A percentile compares a stretch with the other conserved stretches of the same genome.
Evolutionary conservation across 306 rosid genomes (phyloP).

Genomic region (Begonia fuchsioides): DNA sequence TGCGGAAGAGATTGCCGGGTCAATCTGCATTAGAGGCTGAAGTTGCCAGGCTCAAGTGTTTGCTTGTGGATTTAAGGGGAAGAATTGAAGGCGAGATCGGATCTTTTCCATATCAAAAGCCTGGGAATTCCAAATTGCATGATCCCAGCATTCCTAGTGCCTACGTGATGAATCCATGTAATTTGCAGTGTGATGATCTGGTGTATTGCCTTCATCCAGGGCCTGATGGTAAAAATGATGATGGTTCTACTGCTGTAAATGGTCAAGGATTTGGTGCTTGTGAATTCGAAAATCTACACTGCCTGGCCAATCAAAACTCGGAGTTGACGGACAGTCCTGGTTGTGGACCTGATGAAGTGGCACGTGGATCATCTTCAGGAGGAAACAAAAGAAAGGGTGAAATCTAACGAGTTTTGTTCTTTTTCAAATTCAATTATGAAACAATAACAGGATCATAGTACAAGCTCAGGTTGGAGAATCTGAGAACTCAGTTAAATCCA

Average conservation of each 20-base stretch:
- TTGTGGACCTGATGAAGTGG: constrained; percentile 33
- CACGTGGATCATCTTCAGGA: constrained; percentile 27
- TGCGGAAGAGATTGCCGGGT: constrained; percentile 74
- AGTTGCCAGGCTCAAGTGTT: constrained; percentile 79
- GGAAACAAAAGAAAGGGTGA: constrained; percentile 26
- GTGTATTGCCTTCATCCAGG: constrained; percentile 52
- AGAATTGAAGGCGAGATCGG: constrained; percentile 98
- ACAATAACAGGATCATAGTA: no score
- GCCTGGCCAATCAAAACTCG: constrained; percentile 43
- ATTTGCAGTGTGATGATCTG: constrained; percentile 71
- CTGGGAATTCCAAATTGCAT: constrained; percentile 24
- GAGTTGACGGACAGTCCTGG: constrained; percentile 41
- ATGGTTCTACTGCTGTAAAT: constrained; percentile 17
- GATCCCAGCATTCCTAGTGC: constrained; percentile 25
- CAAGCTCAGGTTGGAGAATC: no score
- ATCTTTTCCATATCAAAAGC: constrained; percentile 85
- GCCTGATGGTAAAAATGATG: constrained; percentile 41
- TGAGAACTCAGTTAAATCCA: no score
- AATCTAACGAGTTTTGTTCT: background rate
- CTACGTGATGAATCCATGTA: constrained; percentile 68
- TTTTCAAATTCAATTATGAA: no score
- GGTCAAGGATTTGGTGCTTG: constrained; percentile 48
- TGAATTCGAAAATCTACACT: constrained; percentile 71
- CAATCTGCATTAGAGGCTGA: constrained; percentile 88
- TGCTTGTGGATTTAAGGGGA: constrained; percentile 92